Percentiles rank a stretch among this genome's conserved stretches.
Conservation (phyloP, 164 flowering plant species). For the Nelumbo lutea region DNA sequence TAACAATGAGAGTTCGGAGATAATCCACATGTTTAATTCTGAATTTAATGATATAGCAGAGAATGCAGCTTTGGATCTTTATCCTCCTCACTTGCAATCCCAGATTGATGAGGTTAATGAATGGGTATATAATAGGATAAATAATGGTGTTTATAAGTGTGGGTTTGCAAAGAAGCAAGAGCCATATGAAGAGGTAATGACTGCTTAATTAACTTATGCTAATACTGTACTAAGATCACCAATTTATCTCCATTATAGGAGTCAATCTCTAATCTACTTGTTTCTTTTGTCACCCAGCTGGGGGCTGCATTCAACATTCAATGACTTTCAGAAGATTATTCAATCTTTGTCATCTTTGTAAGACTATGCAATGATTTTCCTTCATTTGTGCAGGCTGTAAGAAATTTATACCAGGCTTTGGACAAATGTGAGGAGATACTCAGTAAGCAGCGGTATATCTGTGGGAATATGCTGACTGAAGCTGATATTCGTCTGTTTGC, state of each 20-base stretch:
- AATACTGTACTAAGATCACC: background rate
- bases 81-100: constrained; percentile 62
- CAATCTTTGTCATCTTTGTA: background rate
- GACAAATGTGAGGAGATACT: constrained; percentile 90
- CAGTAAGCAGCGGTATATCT: constrained; percentile 64
- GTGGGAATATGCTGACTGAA: constrained; percentile 74
- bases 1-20: constrained; percentile 88
- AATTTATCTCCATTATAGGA: no score
- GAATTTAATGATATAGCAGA: constrained; percentile 86
- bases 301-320: background rate
- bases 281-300: no score
- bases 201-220: background rate
- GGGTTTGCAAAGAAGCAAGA: constrained; percentile 89
- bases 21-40: constrained; percentile 82
- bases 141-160: constrained; percentile 92
- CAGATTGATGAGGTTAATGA: constrained; percentile 70
- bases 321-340: background rate
- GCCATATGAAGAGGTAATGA: constrained; percentile 77
- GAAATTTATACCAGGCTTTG: constrained; percentile 60
- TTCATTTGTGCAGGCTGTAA: constrained; percentile 49
- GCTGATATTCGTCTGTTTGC: constrained; percentile 90
- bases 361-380: background rate
- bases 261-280: no score
- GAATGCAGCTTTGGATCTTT: constrained; percentile 70
- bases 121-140: constrained; percentile 72